Conservation (phyloP, 768 basidiomycete genomes). For the Boletus subparvulus region DNA sequence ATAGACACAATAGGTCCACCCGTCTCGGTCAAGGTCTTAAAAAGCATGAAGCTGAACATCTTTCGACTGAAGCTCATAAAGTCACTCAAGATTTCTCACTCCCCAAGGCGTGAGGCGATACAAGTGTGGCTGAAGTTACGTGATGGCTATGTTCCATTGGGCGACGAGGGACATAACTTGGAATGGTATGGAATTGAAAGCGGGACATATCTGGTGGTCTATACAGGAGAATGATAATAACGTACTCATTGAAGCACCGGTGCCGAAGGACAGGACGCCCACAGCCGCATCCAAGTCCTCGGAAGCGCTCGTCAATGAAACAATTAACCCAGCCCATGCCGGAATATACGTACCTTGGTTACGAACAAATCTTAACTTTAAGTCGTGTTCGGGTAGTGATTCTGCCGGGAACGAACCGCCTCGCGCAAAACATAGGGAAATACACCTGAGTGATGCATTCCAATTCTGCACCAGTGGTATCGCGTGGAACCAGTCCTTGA, state of each 20-base stretch:
- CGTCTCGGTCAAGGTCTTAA: constrained; percentile 52
- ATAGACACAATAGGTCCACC: constrained; percentile 20
- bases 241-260: neutral
- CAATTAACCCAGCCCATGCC: neutral
- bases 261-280: constrained; percentile 9
- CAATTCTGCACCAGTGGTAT: constrained; percentile 7
- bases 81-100: constrained; percentile 31
- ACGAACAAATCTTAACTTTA: constrained; percentile 1
- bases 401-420: constrained; percentile 4
- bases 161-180: constrained; percentile 52
- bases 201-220: constrained; percentile 37
- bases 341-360: constrained; percentile 17
- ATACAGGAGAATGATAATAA: constrained; percentile 16
- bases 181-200: constrained; percentile 75
- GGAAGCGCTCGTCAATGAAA: constrained; percentile 7
- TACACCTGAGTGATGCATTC: constrained; percentile 2
- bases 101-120: constrained; percentile 34
- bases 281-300: constrained; percentile 10
- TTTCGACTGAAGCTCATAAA: constrained; percentile 67
- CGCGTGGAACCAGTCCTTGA: constrained; percentile 14
- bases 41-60: constrained; percentile 64
- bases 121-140: constrained; percentile 57
- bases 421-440: constrained; percentile 1
- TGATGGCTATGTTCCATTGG: constrained; percentile 50
- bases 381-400: neutral